Evolutionary conservation across 2,329 filamentous ascomycete species (phyloP).

Genomic region (Aspergillus amoenus): DNA sequence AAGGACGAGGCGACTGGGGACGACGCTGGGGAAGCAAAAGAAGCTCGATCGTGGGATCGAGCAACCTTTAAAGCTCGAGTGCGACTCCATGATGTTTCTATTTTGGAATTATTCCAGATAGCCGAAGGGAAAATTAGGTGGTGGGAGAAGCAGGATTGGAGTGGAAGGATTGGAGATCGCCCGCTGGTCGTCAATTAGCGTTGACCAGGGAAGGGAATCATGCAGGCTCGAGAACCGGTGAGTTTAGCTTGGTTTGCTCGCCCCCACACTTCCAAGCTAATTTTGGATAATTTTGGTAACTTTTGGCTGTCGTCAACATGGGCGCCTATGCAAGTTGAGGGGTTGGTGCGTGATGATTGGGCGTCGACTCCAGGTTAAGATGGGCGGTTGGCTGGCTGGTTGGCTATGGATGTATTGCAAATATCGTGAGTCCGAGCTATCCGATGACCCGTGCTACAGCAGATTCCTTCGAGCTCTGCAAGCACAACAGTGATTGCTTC

Average conservation of each 20-base stretch:
- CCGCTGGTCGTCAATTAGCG: slow-evolving; percentile 12
- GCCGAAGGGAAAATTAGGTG: slow-evolving; percentile 19
- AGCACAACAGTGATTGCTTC: slow-evolving; percentile 1
- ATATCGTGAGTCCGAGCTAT: slow-evolving; percentile 11
- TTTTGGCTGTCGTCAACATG: slow-evolving; percentile 9
- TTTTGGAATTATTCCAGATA: slow-evolving; percentile 20
- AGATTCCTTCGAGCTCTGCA: slow-evolving; percentile 2
- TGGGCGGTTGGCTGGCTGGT: slow-evolving; percentile 18
- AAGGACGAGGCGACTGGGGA: slow-evolving; percentile 21
- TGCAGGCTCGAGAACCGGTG: slow-evolving; percentile 19
- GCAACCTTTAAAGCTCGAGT: slow-evolving; percentile 23
- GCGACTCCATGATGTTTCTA: slow-evolving; percentile 23
- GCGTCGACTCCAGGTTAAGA: background rate
- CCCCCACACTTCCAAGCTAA: slow-evolving; percentile 17
- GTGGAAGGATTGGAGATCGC: slow-evolving; percentile 17
- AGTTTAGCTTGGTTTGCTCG: slow-evolving; percentile 11
- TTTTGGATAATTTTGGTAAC: slow-evolving; percentile 23
- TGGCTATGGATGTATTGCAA: slow-evolving; percentile 16
- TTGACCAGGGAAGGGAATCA: slow-evolving; percentile 10
- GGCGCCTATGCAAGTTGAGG: slow-evolving; percentile 19
- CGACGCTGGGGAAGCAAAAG: slow-evolving; percentile 17
- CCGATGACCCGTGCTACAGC: slow-evolving; percentile 6
- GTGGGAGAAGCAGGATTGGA: slow-evolving; percentile 14
- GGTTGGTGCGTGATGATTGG: slow-evolving; percentile 16
- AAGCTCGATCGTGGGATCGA: slow-evolving; percentile 18